Evolutionary conservation across 208 protist genomes (phyloP).

Genomic region (Leishmania guyanensis): DNA sequence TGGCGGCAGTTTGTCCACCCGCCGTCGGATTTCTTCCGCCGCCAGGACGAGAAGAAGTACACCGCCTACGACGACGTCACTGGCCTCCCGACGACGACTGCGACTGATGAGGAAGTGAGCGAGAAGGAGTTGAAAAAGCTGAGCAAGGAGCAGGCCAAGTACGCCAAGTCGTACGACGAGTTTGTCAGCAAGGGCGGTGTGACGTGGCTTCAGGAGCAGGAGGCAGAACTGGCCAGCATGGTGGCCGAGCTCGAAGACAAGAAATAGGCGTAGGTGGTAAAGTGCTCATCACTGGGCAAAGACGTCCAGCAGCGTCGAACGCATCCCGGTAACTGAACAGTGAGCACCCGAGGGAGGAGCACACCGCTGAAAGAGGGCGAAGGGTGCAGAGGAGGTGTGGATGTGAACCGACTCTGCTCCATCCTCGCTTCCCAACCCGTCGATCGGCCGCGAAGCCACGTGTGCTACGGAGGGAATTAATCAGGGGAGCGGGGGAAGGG

Average conservation of each 20-base stretch:
- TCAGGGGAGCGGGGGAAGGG: neutral
- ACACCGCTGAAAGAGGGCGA: neutral
- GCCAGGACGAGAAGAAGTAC: slow-evolving; percentile 48
- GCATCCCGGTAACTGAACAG: neutral
- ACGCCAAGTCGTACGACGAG: slow-evolving; percentile 69
- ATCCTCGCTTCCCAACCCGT: neutral
- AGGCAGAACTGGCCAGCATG: slow-evolving; percentile 46
- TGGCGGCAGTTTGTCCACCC: too few species aligned
- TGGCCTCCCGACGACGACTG: slow-evolving; percentile 50
- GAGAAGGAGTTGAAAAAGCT: slow-evolving; percentile 80
- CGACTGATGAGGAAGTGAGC: slow-evolving; percentile 41
- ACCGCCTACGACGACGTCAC: slow-evolving; percentile 51
- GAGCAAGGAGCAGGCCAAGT: slow-evolving; percentile 71
- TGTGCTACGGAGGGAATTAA: neutral
- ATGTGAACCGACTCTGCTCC: neutral
- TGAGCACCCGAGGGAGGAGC: neutral
- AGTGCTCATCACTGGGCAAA: neutral
- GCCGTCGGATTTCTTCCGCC: slow-evolving; percentile 10
- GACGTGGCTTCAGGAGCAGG: slow-evolving; percentile 49
- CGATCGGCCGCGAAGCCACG: neutral
- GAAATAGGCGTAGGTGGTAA: neutral
- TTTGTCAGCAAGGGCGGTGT: slow-evolving; percentile 61
- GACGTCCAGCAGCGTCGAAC: neutral
- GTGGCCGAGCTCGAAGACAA: slow-evolving; percentile 20
- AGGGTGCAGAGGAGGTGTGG: neutral